Evolutionary conservation across 2,329 filamentous ascomycete genomes (phyloP).

Genomic region (Stromatinia cepivora): DNA sequence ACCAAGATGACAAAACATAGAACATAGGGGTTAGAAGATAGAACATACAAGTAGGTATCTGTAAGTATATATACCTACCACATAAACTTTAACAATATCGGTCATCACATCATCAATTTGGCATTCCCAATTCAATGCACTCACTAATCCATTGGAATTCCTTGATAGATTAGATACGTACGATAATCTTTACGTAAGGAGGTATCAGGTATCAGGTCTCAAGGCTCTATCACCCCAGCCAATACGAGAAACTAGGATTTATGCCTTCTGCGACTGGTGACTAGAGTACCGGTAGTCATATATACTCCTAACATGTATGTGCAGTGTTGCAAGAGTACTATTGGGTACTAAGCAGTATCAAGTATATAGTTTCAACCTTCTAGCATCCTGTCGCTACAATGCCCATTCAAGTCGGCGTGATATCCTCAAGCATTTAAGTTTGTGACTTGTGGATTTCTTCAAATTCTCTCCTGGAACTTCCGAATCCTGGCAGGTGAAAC

Average conservation of each 20-base stretch:
- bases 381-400: background rate
- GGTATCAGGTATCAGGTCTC: background rate
- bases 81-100: slow-evolving; percentile 5
- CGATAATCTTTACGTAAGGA: background rate
- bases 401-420: background rate
- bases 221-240: background rate
- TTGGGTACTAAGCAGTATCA: slow-evolving; percentile 9
- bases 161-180: background rate
- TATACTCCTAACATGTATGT: background rate
- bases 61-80: no score
- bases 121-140: background rate
- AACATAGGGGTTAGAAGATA: background rate
- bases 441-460: background rate
- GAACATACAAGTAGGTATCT: no score
- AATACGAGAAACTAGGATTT: background rate
- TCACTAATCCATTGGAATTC: background rate
- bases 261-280: background rate
- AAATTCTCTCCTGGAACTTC: background rate
- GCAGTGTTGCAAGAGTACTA: background rate
- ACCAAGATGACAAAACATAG: slow-evolving; percentile 1
- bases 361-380: background rate
- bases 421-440: background rate
- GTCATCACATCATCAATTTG: background rate
- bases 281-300: background rate
- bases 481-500: no score